These are phyloP conservation scores for Ustilago xerochloae DNA, from an alignment of 1,284 basidiomycete genomes.

Conservation along the genomic window DNA sequence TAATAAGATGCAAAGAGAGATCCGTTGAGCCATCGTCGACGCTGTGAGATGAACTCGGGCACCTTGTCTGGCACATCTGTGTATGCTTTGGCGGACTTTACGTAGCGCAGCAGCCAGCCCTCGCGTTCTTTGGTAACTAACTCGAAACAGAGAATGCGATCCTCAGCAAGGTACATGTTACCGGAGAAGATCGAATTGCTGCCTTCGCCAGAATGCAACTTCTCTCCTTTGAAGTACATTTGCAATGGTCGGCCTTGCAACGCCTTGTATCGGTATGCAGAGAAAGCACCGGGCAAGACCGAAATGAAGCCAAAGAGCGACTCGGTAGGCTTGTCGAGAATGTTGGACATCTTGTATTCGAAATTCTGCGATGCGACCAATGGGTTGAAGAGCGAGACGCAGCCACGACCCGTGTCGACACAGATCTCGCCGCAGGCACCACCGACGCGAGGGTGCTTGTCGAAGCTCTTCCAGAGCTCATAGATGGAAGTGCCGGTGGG, in stretches of 20 bases:
- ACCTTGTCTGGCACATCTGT: slow-evolving; percentile 65
- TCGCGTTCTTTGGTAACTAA: slow-evolving; percentile 68
- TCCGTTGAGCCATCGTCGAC: slow-evolving; percentile 65
- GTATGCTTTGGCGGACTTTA: slow-evolving; percentile 63
- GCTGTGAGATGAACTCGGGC: slow-evolving; percentile 64
- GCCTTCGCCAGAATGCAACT: slow-evolving; percentile 71
- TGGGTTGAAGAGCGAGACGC: slow-evolving; percentile 74
- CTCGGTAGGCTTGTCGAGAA: slow-evolving; percentile 74
- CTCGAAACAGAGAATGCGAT: slow-evolving; percentile 66
- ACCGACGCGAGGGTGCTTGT: slow-evolving; percentile 92
- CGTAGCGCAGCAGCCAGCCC: slow-evolving; percentile 64
- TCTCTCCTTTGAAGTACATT: slow-evolving; percentile 92
- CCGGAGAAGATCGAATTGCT: slow-evolving; percentile 62
- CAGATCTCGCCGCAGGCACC: slow-evolving; percentile 96
- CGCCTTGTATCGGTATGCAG: slow-evolving; percentile 82
- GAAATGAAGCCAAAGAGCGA: slow-evolving; percentile 87
- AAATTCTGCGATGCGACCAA: slow-evolving; percentile 73
- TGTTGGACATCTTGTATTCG: slow-evolving; percentile 66
- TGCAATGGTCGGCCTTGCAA: slow-evolving; percentile 84
- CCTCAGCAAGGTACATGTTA: slow-evolving; percentile 67
- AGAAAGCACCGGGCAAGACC: slow-evolving; percentile 91
- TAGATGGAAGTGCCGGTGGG: slow-evolving; percentile 78
- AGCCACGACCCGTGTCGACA: slow-evolving; percentile 83
- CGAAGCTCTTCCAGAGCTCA: slow-evolving; percentile 96
- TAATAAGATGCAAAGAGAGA: slow-evolving; percentile 63